Evolutionary conservation across 108 stramenopile species (phyloP).

Genomic region (Parmales sp.): DNA sequence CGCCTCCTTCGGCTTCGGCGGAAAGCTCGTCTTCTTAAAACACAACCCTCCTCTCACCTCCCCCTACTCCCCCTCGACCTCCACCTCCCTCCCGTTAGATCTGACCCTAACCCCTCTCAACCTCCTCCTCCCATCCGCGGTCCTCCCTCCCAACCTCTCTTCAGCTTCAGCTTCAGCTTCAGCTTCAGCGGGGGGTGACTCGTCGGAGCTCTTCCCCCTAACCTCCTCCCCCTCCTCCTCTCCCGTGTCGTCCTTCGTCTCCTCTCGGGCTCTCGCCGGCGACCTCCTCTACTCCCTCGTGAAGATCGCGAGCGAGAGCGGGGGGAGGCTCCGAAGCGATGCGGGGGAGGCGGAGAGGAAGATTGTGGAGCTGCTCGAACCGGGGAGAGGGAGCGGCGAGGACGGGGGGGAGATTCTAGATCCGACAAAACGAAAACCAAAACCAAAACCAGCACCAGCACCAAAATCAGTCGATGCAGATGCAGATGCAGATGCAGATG

Average conservation of each 20-base stretch:
- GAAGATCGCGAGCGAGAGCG: slow-evolving; percentile 46
- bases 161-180: too few relatives aligned
- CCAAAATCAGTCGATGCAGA: neutral
- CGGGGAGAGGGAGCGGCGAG: neutral
- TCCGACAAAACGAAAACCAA: too few relatives aligned
- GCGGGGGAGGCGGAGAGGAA: slow-evolving; percentile 44
- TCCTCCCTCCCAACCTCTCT: too few relatives aligned
- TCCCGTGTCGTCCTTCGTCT: neutral
- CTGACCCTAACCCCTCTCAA: neutral
- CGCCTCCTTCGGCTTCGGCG: slow-evolving; percentile 59
- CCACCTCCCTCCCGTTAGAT: neutral
- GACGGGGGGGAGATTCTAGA: neutral
- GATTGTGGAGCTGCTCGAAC: slow-evolving; percentile 29
- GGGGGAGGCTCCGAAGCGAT: slow-evolving; percentile 51
- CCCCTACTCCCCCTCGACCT: neutral
- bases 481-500: neutral
- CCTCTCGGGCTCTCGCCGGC: neutral
- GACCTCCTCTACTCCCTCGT: slow-evolving; percentile 61
- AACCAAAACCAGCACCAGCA: too few relatives aligned
- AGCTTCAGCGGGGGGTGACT: too few relatives aligned
- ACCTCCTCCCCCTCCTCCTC: neutral
- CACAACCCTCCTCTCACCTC: too few relatives aligned
- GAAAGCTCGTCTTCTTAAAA: slow-evolving; percentile 14
- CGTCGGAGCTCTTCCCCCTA: too few relatives aligned
- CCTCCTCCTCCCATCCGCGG: neutral